Evolutionary conservation across 345 rosid genomes (phyloP), one percentile per base, ranked within the genome.

Genomic region (Eutrema heterophyllum): DNA sequence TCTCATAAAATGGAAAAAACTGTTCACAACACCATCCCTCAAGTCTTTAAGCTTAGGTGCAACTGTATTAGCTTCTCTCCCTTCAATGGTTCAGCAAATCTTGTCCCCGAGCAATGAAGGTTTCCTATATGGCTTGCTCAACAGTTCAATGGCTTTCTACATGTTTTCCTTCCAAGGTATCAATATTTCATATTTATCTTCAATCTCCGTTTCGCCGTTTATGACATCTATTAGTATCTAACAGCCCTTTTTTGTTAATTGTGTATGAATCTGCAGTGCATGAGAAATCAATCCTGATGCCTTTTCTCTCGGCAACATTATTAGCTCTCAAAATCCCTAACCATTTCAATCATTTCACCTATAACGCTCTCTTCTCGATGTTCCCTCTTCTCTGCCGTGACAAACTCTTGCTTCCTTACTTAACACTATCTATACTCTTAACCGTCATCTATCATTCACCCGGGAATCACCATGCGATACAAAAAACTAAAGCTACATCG

Each of bases 281-380:
- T 60, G 97, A 92, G 96, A 95, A 92, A 80, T 95, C 99, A 27
- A 85, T 95, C 72, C 84, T 92, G 77, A 86, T 95, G 84, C 99
- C 96, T 2, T 88, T 95, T 80, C 85, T 95, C 48, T 85, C 97
- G 3, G 96, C 95, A 68, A 90, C 87, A 67, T 79, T 90, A 63
- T 58, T 92, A 80, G 93, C 92, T 15, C 70, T 81, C 72, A 93
- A 92, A 53, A 81, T 84, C 61, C 84, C 84, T 21, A 60, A 69
- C 74, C 79, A 82, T 24, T 85, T 88, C 74, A 71, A 70, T 57
- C 82, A 87, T 75, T 67, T 88, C 54, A 86, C 86, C 33, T 87
- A 86, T 73, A 84, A 81, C 43, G 96, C 87, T 15, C 82, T 92
- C 75, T 86, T 95, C 86, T 92, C 98, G 5, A 88, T 90, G 97